A percentile compares a stretch with the other conserved stretches of the same genome.
phyloP scores from a whole-genome alignment of 805 yeast species.

The Metschnikowia lachancei region DNA sequence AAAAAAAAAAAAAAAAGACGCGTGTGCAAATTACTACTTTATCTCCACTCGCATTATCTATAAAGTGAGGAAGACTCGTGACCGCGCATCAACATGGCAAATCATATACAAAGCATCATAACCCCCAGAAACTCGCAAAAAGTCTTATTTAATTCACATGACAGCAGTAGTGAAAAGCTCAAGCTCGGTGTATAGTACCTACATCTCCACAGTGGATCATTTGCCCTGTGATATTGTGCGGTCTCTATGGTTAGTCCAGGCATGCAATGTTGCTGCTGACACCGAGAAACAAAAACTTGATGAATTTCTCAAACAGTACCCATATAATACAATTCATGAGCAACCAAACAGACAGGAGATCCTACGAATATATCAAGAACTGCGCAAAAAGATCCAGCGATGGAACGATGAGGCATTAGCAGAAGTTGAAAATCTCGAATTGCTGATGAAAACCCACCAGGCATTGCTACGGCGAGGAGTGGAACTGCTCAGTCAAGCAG shows the following conservation, averaged over 20 bases:
- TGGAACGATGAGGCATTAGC: slow-evolving; percentile 16
- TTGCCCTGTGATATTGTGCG: slow-evolving; percentile 44
- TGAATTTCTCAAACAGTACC: slow-evolving; percentile 14
- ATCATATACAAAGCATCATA: no score
- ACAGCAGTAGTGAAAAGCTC: slow-evolving; percentile 24
- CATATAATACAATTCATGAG: neutral
- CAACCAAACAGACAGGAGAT: slow-evolving; percentile 2
- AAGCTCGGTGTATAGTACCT: slow-evolving; percentile 34
- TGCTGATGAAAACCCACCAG: slow-evolving; percentile 33
- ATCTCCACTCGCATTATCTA: neutral
- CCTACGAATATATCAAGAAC: slow-evolving; percentile 3
- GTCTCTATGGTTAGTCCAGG: slow-evolving; percentile 42
- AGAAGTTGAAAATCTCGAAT: slow-evolving; percentile 22
- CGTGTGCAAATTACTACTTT: no score
- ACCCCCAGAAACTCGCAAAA: no score
- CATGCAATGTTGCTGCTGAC: slow-evolving; percentile 31
- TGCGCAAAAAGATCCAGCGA: slow-evolving; percentile 4
- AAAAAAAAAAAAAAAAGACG: no score
- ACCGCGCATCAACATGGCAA: no score
- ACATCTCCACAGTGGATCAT: slow-evolving; percentile 43
- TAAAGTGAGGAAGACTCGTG: neutral
- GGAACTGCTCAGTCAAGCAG: slow-evolving; percentile 23
- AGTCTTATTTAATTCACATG: no score
- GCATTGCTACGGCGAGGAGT: slow-evolving; percentile 26
- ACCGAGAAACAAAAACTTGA: slow-evolving; percentile 23